Percentiles rank a stretch among this genome's conserved stretches.
Evolutionary conservation across 2,329 filamentous ascomycete species (phyloP).

Genomic region (Neopestalotiopsis sp.): DNA sequence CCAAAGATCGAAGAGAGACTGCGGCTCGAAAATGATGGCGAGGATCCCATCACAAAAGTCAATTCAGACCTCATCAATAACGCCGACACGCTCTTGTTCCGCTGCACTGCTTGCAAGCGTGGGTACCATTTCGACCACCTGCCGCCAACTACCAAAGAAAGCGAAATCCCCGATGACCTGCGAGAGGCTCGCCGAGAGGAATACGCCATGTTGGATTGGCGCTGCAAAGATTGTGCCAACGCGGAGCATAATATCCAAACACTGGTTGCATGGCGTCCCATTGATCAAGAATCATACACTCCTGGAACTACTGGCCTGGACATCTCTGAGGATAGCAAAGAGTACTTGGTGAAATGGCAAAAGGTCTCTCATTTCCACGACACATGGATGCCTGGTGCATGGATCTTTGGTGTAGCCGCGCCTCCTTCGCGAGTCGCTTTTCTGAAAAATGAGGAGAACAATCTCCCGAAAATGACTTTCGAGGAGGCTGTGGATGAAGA

Average conservation of each 20-base stretch:
- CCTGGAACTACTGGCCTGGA: constrained; percentile 57
- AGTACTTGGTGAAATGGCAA: constrained; percentile 93
- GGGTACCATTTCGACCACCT: constrained; percentile 87
- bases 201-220: constrained; percentile 73
- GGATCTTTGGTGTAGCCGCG: constrained; percentile 78
- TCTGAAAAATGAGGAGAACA: constrained; percentile 67
- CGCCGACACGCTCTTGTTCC: constrained; percentile 76
- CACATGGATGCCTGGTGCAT: constrained; percentile 85
- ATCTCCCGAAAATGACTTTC: constrained; percentile 70
- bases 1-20: constrained; percentile 83
- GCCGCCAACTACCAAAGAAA: constrained; percentile 49
- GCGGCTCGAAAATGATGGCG: constrained; percentile 76
- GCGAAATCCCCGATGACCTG: constrained; percentile 50
- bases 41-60: constrained; percentile 76
- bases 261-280: constrained; percentile 89
- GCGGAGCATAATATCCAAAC: constrained; percentile 70
- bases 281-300: constrained; percentile 59
- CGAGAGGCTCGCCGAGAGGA: constrained; percentile 70
- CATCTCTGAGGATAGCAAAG: constrained; percentile 78
- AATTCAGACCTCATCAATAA: constrained; percentile 73
- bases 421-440: constrained; percentile 75
- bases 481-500: constrained; percentile 88
- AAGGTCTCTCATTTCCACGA: constrained; percentile 80
- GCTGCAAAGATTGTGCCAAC: constrained; percentile 77
- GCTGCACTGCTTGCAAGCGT: constrained; percentile 77